Percentiles rank a stretch among this genome's conserved stretches.
These are phyloP conservation scores for Cystobasidium slooffiae DNA, from an alignment of 1,284 basidiomycete genomes.

Conservation along the genomic window DNA sequence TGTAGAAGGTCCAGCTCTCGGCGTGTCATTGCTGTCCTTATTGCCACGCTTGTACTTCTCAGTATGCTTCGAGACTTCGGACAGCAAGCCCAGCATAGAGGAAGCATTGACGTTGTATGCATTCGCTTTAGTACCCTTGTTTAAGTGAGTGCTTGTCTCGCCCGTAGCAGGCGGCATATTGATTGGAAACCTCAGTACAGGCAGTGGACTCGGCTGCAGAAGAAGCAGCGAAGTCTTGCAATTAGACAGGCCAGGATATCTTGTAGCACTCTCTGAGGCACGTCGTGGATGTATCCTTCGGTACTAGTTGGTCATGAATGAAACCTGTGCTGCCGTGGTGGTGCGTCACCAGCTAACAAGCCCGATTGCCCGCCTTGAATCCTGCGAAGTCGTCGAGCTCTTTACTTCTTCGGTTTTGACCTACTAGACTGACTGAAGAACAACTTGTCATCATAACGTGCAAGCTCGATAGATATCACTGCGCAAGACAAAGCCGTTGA, in stretches of 20 bases:
- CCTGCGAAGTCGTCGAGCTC: too few species aligned
- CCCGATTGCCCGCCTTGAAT: too few species aligned
- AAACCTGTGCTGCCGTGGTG: neutral
- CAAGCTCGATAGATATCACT: too few species aligned
- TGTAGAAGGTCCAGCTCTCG: constrained; percentile 11
- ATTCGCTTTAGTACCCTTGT: neutral
- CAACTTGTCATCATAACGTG: too few species aligned
- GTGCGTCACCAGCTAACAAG: neutral
- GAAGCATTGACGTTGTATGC: constrained; percentile 43
- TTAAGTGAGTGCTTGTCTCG: neutral
- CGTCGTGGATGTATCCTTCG: too few species aligned
- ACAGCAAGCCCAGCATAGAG: constrained; percentile 40
- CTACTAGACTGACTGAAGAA: too few species aligned
- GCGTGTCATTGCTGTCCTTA: constrained; percentile 1
- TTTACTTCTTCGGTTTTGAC: too few species aligned
- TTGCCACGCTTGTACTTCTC: constrained; percentile 36
- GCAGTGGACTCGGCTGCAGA: neutral
- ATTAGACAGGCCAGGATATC: neutral
- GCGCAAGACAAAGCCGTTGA: too few species aligned
- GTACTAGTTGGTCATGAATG: too few species aligned
- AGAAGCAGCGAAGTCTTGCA: neutral
- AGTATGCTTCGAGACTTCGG: constrained; percentile 36
- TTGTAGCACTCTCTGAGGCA: too few species aligned
- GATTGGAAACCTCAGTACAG: too few species aligned
- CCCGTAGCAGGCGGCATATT: neutral